phyloP scores from a whole-genome alignment of 306 rosid genomes.

The Carpinus viminea region DNA sequence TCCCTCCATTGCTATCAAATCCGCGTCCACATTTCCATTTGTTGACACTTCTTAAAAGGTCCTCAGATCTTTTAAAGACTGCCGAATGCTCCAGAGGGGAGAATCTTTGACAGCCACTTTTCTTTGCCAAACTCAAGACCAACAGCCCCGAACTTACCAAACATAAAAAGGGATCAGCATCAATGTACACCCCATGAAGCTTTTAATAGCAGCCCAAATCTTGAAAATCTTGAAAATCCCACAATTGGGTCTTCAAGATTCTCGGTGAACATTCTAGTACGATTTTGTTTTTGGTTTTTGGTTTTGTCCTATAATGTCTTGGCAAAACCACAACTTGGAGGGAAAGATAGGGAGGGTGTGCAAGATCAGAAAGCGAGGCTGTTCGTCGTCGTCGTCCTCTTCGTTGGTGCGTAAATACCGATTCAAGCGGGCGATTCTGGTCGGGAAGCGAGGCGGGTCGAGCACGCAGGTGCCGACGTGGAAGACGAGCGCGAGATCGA shows the following conservation, averaged over 20 bases:
- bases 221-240: conserved; percentile 28
- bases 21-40: conserved; percentile 25
- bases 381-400: conserved; percentile 63
- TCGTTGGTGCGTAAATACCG: conserved; percentile 49
- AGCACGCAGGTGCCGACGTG: conserved; percentile 73
- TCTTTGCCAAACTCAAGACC: conserved; percentile 61
- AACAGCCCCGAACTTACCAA: conserved; percentile 40
- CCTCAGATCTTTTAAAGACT: conserved; percentile 48
- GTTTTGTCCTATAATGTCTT: conserved; percentile 46
- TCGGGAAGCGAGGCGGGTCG: conserved; percentile 57
- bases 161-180: conserved; percentile 10
- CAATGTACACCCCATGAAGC: neutral
- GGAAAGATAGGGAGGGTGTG: conserved; percentile 30
- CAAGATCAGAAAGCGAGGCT: conserved; percentile 66
- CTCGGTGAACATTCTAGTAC: neutral
- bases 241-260: conserved; percentile 28
- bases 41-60: conserved; percentile 32
- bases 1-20: conserved; percentile 21
- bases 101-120: conserved; percentile 62
- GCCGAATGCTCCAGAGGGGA: conserved; percentile 33
- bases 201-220: conserved; percentile 19
- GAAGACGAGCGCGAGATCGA: conserved; percentile 42
- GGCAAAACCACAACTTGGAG: conserved; percentile 25
- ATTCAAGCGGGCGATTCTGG: conserved; percentile 56
- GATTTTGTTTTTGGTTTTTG: neutral